Evolutionary conservation across 2,329 filamentous ascomycete species (phyloP), one percentile per base, ranked within the genome.

Genomic region (Fusarium newnesense): DNA sequence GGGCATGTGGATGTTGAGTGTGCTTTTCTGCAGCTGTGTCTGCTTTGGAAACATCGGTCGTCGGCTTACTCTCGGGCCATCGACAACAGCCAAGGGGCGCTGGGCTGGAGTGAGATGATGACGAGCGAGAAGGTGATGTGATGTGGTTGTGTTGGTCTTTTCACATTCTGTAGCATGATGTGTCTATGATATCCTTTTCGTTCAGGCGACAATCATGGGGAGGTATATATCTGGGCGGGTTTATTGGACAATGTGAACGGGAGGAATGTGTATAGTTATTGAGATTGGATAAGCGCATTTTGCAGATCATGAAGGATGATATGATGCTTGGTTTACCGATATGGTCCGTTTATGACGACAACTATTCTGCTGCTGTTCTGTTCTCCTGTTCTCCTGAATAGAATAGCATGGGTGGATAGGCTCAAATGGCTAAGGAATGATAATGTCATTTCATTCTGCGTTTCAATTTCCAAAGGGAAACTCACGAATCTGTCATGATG

Each of bases 21-120:
- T 98, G 32, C 84, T 99, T 57, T 99, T 98, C 80, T 98, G 96
- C 83, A 97, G 94, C 78, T 95, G 94, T 76, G 90, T 98, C 15
- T 98, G 95, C 83, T 98, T 99, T 85, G 96, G 96, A 16, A 98
- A 97, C 79, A 94, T 99, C 79, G 96, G 96, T 18, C 87, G 96
- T 71, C 88, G 94, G 70, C 83, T 98, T 73, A 91, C 92, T n/a
- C 83, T 90, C 72, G 87, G 83, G 28, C 80, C 78, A 63, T 81
- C 82, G n/a, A 81, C 82, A 4, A 80, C 78, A 2, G 81, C 78
- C n/a, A 83, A 82, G 65, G 85, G 85, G 6, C 79, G 87, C 46
- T 87, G 84, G 85, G 85, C 81, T 39, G 84, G 82, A n/a, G 76
- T 84, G 53, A 80, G 83, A 73, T 83, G 60, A 78, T 47, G 37